phyloP scores from a whole-genome alignment of 1,284 basidiomycete species.

The Lignosus rhinocerotis region DNA sequence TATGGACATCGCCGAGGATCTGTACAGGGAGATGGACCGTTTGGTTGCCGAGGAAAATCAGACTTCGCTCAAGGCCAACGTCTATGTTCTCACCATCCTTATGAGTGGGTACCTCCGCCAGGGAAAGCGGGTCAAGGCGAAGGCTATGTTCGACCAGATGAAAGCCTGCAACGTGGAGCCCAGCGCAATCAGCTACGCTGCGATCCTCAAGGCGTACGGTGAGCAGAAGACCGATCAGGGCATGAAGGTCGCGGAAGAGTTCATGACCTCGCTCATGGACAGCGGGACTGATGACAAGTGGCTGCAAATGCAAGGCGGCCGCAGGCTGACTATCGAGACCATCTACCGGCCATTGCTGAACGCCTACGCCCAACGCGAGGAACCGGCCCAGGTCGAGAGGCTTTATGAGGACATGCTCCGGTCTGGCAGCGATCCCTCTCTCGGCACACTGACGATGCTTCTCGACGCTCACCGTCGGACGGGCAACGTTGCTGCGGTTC shows the following conservation, averaged over 20 bases:
- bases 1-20: constrained; percentile 65
- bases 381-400: constrained; percentile 57
- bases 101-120: constrained; percentile 76
- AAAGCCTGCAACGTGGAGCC: constrained; percentile 65
- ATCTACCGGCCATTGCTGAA: constrained; percentile 70
- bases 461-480: constrained; percentile 76
- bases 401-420: constrained; percentile 59
- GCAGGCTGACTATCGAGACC: constrained; percentile 46
- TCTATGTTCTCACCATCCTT: constrained; percentile 81
- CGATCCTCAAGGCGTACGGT: constrained; percentile 68
- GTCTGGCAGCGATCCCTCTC: constrained; percentile 53
- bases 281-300: constrained; percentile 39
- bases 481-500: constrained; percentile 57
- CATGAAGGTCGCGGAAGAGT: constrained; percentile 59
- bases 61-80: constrained; percentile 47
- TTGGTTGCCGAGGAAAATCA: constrained; percentile 36
- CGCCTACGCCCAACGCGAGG: constrained; percentile 49
- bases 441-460: constrained; percentile 66
- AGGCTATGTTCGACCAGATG: constrained; percentile 79
- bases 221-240: constrained; percentile 49
- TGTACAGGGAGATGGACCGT: constrained; percentile 71
- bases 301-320: constrained; percentile 40
- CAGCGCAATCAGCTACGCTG: constrained; percentile 69
- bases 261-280: constrained; percentile 53
- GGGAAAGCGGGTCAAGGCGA: constrained; percentile 60